Base-by-base conservation (phyloP, 805 yeast species). In the Saccharomycopsis sp. region DNA sequence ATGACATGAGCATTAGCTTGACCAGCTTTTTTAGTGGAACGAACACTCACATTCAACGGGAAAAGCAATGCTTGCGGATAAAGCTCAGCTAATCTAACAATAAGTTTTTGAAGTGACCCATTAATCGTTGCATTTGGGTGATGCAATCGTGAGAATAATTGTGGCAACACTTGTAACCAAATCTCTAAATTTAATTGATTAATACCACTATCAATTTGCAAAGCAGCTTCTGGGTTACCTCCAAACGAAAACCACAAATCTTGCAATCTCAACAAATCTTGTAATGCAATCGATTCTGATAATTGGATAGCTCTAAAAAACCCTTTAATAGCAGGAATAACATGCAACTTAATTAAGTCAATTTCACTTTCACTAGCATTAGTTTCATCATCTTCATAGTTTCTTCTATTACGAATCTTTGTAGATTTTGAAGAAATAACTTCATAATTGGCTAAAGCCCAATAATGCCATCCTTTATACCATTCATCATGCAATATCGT, bases 381-480 rank as follows among this genome's bases (percentile, higher is more conserved):
- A 16, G 58, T 54, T 28, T 62, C 24, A 9, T 23, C 6, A 14
- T 23, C 43, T 4, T 28, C 26, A n/a, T 19, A 44, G 51, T 11
- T 37, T 39, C 23, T 48, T 54, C 43, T 55, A 61, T 45, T 61
- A 66, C 29, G 64, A 59, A 57, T 28, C 50, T 59, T 48, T 29
- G 68, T 58, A 0, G 70, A 63, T 22, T 71, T 65, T 22, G 82
- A 69, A 0, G 96, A 83, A 17, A 90, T 83, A 1, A 90, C 97
- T 59, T 93, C 97, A 59, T 89, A 93, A 62, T 94, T 93, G 1
- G 97, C 97, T 58, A 94, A 69, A 0, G 98, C 98, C 99, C 99
- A 93, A 58, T 88, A 90, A 60, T 93, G 99, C 98, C 98, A 94
- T 14, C 97, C 98, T 59, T 94, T 93, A 58, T 93, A 93, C 96